Evolutionary conservation across 2,329 filamentous ascomycete species (phyloP).

Genomic region (Alternaria brassicicola): DNA sequence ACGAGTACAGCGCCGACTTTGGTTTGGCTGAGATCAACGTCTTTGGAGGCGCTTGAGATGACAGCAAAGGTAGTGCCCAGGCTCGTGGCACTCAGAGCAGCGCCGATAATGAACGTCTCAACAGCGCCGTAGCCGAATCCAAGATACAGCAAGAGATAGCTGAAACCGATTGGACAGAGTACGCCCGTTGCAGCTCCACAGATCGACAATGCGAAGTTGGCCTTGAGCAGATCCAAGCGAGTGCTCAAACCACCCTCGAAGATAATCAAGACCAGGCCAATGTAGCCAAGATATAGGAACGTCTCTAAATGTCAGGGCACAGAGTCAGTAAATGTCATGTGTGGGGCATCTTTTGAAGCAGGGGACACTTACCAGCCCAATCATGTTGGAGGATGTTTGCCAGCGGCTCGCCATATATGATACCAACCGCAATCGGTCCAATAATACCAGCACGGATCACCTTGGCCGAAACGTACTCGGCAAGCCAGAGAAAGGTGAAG

Average conservation of each 20-base stretch:
- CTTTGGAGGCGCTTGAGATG: conserved; percentile 39
- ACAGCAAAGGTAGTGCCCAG: conserved; percentile 46
- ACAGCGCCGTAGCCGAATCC: conserved; percentile 51
- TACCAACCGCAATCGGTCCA: conserved; percentile 14
- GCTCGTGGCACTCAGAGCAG: conserved; percentile 34
- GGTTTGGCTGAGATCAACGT: conserved; percentile 52
- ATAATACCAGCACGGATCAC: conserved; percentile 17
- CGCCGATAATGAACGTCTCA: conserved; percentile 39
- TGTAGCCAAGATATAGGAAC: conserved; percentile 56
- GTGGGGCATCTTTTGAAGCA: background rate
- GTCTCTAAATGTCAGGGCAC: conserved; percentile 8
- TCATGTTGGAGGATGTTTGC: conserved; percentile 19
- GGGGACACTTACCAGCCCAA: conserved; percentile 3
- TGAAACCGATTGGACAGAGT: conserved; percentile 50
- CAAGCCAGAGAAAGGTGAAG: conserved; percentile 18
- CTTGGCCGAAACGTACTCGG: conserved; percentile 18
- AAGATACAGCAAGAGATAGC: conserved; percentile 49
- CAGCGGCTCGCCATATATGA: conserved; percentile 17
- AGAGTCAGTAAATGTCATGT: background rate
- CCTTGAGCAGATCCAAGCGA: conserved; percentile 54
- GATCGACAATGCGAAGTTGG: conserved; percentile 53
- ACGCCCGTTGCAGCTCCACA: conserved; percentile 54
- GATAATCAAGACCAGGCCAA: conserved; percentile 58
- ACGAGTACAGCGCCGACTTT: conserved; percentile 54
- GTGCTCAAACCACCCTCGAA: conserved; percentile 59